Evolutionary conservation across 495 filamentous ascomycete genomes (phyloP), one percentile per base, ranked within the genome.

Genomic region (Xeromyces bisporus): DNA sequence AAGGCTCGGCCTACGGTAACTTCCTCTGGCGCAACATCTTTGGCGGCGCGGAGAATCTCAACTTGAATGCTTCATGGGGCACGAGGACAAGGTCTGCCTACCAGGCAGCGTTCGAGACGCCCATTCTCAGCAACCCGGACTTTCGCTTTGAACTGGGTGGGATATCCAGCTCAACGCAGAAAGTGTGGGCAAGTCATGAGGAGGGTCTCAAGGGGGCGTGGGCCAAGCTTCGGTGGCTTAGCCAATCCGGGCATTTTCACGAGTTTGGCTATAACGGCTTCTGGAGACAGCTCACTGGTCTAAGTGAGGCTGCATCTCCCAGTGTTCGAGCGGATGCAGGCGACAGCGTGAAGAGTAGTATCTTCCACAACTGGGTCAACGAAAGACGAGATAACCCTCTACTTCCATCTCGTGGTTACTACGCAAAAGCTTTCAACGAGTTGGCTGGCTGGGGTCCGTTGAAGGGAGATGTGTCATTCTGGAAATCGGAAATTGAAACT

Each of bases 161-260:
- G 1, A 65, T 89, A 26, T 72, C 75, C 15, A 87, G 78, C 38
- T 70, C 76, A 7, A 89, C 81, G 2, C 69, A 82, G 37, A 93
- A 93, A 46, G 66, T 71, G 9, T 94, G 80, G 75, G 81, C 89
- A 2, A 87, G 78, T 35, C 87, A 97, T 43, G 87, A 93, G 38
- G 91, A 96, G 55, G 72, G 73, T 1, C 51, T 87, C n/a, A 81
- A 73, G 39, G 85, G 85, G 13, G 84, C 69, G 6, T 75, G 70
- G 50, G 61, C 78, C 6, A 85, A 78, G 34, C 51, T 93, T 13
- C 67, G 69, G 28, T 96, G 78, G 75, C 42, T 72, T 28, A 70
- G 65, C 17, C 47, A 54, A 26, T 63, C 62, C 15, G 66, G 69
- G 18, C 69, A 78, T 38, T 69, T 52, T 32, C 79, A 92, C 46